Percentiles rank a stretch among this genome's conserved stretches.
Conservation (phyloP, 2,329 filamentous ascomycete genomes). For the Botrytis medusae region DNA sequence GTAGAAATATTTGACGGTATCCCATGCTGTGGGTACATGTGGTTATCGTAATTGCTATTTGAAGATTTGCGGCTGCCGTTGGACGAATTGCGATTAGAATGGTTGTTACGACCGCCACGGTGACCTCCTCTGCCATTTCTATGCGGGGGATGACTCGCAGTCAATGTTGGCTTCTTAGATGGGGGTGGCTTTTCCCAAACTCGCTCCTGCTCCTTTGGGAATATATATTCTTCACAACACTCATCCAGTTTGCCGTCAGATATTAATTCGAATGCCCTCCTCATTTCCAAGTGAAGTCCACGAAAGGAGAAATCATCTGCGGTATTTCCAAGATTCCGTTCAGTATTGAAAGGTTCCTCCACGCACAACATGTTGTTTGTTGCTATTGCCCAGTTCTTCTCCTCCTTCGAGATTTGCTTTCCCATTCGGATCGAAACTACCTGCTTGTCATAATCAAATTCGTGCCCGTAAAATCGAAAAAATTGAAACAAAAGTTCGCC, state of each 20-base stretch:
- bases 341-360: conserved; percentile 92
- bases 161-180: conserved; percentile 51
- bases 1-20: conserved; percentile 31
- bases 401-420: conserved; percentile 72
- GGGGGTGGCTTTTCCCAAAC: conserved; percentile 55
- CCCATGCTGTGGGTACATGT: conserved; percentile 30
- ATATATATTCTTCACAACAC: conserved; percentile 85
- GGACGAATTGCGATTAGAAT: conserved; percentile 34
- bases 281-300: conserved; percentile 84
- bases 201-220: conserved; percentile 69
- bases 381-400: conserved; percentile 83
- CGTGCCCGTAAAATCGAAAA: conserved; percentile 91
- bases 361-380: conserved; percentile 86
- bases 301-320: conserved; percentile 93
- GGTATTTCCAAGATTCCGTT: conserved; percentile 90
- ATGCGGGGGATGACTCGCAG: conserved; percentile 57
- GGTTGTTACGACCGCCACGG: conserved; percentile 33
- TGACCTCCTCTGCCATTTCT: conserved; percentile 36
- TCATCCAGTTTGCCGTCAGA: conserved; percentile 75
- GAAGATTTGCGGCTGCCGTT: conserved; percentile 39
- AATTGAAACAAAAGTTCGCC: conserved; percentile 92
- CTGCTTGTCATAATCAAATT: conserved; percentile 83
- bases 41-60: conserved; percentile 37
- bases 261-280: conserved; percentile 82
- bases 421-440: conserved; percentile 85